phyloP scores from a whole-genome alignment of 208 protist genomes.

The Acanthamoeba royreba region DNA sequence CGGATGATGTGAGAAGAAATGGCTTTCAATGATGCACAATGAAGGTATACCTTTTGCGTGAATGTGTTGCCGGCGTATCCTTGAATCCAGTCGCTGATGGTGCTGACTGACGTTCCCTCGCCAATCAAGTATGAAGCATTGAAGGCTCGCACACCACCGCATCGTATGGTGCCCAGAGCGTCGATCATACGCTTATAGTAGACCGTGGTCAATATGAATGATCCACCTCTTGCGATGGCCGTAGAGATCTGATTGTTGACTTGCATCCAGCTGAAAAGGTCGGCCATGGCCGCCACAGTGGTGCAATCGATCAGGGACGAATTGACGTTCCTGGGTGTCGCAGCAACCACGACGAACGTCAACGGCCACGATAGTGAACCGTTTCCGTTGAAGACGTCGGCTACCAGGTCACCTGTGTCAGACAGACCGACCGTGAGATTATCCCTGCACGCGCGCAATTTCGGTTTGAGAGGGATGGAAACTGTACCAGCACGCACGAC shows the following conservation, averaged over 20 bases:
- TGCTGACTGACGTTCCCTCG: background rate
- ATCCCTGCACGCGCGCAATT: background rate
- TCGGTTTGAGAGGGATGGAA: background rate
- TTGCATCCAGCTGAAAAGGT: constrained; percentile 34
- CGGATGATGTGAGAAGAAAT: too few relatives aligned
- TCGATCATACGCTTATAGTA: constrained; percentile 37
- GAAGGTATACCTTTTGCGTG: background rate
- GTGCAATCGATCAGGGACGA: background rate
- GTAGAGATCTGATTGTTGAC: constrained; percentile 24
- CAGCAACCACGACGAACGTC: background rate
- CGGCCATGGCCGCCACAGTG: background rate
- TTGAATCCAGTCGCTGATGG: constrained; percentile 24
- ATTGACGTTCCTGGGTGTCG: background rate
- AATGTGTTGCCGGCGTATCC: constrained; percentile 21
- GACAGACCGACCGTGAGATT: background rate
- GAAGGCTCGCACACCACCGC: background rate
- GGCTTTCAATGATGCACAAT: too few relatives aligned
- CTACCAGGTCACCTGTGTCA: background rate
- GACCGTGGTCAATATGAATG: background rate
- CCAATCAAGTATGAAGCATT: background rate
- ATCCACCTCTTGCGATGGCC: background rate
- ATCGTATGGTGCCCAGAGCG: background rate
- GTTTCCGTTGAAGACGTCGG: constrained; percentile 2
- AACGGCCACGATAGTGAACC: background rate
- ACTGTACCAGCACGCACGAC: background rate